Evolutionary conservation across 192 early-diverging fungal genomes (phyloP).

Genomic region (Helicostylum pulchrum): DNA sequence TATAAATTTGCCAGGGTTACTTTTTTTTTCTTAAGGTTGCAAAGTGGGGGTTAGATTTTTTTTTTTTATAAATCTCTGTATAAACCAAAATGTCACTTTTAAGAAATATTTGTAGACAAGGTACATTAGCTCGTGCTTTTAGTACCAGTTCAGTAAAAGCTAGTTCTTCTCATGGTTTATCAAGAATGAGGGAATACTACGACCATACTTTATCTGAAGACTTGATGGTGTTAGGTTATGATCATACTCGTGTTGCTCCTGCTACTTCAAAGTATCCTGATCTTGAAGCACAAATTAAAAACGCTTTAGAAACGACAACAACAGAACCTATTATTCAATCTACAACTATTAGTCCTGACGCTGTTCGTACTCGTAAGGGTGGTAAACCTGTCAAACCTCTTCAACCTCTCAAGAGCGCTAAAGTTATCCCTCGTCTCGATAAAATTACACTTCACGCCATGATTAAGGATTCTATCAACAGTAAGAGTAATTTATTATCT

Average conservation of each 20-base stretch:
- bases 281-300: slow-evolving; percentile 27
- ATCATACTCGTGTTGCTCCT: slow-evolving; percentile 39
- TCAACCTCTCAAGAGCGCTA: slow-evolving; percentile 55
- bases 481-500: slow-evolving; percentile 86
- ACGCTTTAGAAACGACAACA: slow-evolving; percentile 11
- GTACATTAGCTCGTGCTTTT: neutral
- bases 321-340: neutral
- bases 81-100: slow-evolving; percentile 9
- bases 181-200: slow-evolving; percentile 50
- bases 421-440: slow-evolving; percentile 63
- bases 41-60: neutral
- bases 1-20: slow-evolving; percentile 5
- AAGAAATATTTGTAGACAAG: slow-evolving; percentile 5
- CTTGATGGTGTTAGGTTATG: slow-evolving; percentile 53
- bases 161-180: slow-evolving; percentile 32
- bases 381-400: slow-evolving; percentile 51
- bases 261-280: slow-evolving; percentile 31
- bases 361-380: slow-evolving; percentile 38
- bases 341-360: neutral
- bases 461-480: slow-evolving; percentile 78
- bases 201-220: slow-evolving; percentile 47
- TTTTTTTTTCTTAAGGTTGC: neutral
- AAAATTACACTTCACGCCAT: slow-evolving; percentile 84
- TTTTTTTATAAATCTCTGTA: neutral
- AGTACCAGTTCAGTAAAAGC: neutral